Conservation (phyloP, 106 monocot species). For the Iris macrosiphon region DNA sequence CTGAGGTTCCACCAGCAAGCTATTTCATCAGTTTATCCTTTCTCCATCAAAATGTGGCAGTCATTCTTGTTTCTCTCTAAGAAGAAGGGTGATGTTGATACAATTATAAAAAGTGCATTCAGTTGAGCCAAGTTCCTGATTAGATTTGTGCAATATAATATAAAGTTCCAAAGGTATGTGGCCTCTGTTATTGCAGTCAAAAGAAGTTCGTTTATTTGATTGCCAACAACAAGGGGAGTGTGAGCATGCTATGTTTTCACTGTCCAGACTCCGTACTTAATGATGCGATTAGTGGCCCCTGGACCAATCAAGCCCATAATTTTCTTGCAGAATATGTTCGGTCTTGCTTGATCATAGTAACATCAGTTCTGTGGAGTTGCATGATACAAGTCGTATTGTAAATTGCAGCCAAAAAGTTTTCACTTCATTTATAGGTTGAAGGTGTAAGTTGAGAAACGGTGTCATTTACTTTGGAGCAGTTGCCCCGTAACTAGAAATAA, state of each 20-base stretch:
- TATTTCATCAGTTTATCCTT: slow-evolving; percentile 68
- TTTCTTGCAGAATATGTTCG: not conserved
- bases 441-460: not conserved
- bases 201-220: too few species aligned
- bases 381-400: not conserved
- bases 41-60: slow-evolving; percentile 79
- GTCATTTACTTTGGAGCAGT: not conserved
- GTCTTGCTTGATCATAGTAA: not conserved
- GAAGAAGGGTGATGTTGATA: slow-evolving; percentile 15
- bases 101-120: slow-evolving; percentile 51
- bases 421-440: too few species aligned
- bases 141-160: not conserved
- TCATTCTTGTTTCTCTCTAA: slow-evolving; percentile 37
- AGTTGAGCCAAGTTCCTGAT: slow-evolving; percentile 11
- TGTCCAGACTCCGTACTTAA: not conserved
- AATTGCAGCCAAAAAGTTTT: too few species aligned
- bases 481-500: not conserved
- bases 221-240: too few species aligned
- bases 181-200: not conserved
- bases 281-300: not conserved
- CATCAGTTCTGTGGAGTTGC: not conserved
- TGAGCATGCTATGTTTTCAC: too few species aligned
- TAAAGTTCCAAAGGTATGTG: not conserved
- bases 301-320: not conserved
- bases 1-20: slow-evolving; percentile 59